Evolutionary conservation across 306 rosid genomes (phyloP), one percentile per base, ranked within the genome.

Genomic region (Dalbergia oliveri): DNA sequence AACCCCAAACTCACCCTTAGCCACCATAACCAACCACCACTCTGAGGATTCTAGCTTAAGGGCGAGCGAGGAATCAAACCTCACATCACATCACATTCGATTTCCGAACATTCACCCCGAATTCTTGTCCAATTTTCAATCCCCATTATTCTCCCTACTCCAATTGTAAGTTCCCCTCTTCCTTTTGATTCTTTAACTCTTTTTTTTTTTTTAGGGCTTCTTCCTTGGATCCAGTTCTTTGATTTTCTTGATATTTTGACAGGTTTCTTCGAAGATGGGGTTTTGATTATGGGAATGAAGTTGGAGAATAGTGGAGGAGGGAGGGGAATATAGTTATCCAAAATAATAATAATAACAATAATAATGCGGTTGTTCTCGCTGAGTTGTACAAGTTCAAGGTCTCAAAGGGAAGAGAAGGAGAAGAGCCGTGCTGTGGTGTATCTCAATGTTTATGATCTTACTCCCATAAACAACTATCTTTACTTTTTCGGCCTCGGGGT

Each of bases 401-500:
- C 85, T 6, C 89, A 86, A 11, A 85, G 78, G 87, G 93, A 83
- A 66, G 79, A 67, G 34, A 65, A 68, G 64, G 41, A 69, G 64
- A 71, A 45, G 14, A 72, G 23, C 82, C 82, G 79, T 67, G 68
- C 88, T 57, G 57, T 59, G 84, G 87, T 96, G 89, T 90, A 89
- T 84, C 97, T 96, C 76, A 96, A 96, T 84, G 89, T 93, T 80
- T 96, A 96, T 78, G 99, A 96, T 85, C 97, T 96, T 69, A 93
- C 97, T 50, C 94, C 97, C 6, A 33, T 90, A 23, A 96, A 96
- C 84, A 90, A 90, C 76, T 96, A 96, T 65, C 90, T 96, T 66
- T 93, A 89, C 86, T 83, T 88, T 76, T 60, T 93, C 66, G 99
- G 99, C 33, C 75, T 93, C 34, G 98, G 99, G 64, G 66, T 91